A percentile compares a stretch with the other conserved stretches of the same genome.
These are phyloP conservation scores for Breynia disticha DNA, from an alignment of 441 rosid genomes.

Conservation along the genomic window DNA sequence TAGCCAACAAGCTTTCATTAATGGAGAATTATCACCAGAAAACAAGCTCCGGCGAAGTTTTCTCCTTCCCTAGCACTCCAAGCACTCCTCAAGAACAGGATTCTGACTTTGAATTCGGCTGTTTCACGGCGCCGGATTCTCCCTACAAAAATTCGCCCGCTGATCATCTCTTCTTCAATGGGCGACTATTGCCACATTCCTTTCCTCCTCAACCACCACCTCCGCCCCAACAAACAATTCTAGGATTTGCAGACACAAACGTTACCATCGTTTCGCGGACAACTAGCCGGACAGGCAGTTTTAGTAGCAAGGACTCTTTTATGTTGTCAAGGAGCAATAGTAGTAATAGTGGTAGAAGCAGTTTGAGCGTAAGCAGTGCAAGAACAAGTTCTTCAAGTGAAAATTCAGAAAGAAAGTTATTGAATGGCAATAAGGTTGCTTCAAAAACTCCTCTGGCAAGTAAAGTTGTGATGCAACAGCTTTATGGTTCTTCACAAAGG, in stretches of 20 bases:
- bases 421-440: slow-evolving; percentile 7
- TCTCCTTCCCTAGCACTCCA: slow-evolving; percentile 43
- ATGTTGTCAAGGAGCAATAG: slow-evolving; percentile 60
- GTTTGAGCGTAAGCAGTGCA: slow-evolving; percentile 34
- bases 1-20: not conserved
- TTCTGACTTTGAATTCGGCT: slow-evolving; percentile 64
- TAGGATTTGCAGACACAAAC: not conserved
- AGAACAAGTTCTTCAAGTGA: slow-evolving; percentile 45
- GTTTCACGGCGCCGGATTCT: slow-evolving; percentile 38
- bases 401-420: slow-evolving; percentile 26
- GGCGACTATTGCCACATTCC: slow-evolving; percentile 61
- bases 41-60: slow-evolving; percentile 23
- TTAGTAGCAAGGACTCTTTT: slow-evolving; percentile 42
- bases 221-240: slow-evolving; percentile 21
- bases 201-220: slow-evolving; percentile 36
- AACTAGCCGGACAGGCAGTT: slow-evolving; percentile 39
- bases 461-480: slow-evolving; percentile 40
- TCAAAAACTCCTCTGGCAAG: slow-evolving; percentile 24
- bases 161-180: slow-evolving; percentile 72
- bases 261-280: slow-evolving; percentile 10
- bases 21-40: slow-evolving; percentile 21
- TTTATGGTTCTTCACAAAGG: slow-evolving; percentile 52
- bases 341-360: slow-evolving; percentile 63
- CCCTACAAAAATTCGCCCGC: slow-evolving; percentile 58
- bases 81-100: slow-evolving; percentile 18